Percentiles rank a stretch among this genome's conserved stretches.
These are phyloP conservation scores for Xylaria hypoxylon DNA, from an alignment of 2,329 filamentous ascomycete genomes.

Conservation along the genomic window DNA sequence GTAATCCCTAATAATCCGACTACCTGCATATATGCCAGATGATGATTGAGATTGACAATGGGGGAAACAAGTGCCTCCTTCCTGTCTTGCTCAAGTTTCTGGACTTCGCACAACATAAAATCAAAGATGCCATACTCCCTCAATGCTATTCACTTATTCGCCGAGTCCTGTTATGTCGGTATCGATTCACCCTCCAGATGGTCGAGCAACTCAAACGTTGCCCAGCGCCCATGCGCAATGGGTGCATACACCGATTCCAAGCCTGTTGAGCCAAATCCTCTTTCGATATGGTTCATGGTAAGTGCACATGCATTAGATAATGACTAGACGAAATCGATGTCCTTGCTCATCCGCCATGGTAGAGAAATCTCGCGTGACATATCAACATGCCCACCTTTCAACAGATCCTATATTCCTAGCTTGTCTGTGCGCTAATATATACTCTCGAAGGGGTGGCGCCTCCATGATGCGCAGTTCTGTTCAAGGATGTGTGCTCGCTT, in stretches of 20 bases:
- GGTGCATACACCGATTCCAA: not conserved
- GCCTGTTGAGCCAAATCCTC: not conserved
- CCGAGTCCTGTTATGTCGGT: not conserved
- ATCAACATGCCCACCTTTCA: not conserved
- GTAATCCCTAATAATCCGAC: conserved; percentile 12
- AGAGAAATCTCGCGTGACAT: not conserved
- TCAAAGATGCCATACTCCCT: conserved; percentile 32
- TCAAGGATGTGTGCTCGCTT: conserved; percentile 15
- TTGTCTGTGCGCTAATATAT: conserved; percentile 20
- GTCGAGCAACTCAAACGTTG: not conserved
- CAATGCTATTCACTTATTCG: conserved; percentile 29
- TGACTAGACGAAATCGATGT: conserved; percentile 14
- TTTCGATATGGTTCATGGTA: not conserved
- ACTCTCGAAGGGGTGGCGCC: conserved; percentile 15
- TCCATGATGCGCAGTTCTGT: conserved; percentile 13
- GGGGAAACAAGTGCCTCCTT: not conserved
- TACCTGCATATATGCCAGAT: conserved; percentile 18
- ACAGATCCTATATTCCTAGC: not conserved
- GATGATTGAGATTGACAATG: conserved; percentile 11
- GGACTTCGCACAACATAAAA: conserved; percentile 13
- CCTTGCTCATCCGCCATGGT: not conserved
- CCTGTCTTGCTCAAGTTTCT: conserved; percentile 2
- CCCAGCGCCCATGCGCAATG: not conserved
- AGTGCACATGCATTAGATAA: conserved; percentile 7
- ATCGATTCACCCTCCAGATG: not conserved